phyloP scores from a whole-genome alignment of 1,139 yeast species.

The Candida sanyaensis region DNA sequence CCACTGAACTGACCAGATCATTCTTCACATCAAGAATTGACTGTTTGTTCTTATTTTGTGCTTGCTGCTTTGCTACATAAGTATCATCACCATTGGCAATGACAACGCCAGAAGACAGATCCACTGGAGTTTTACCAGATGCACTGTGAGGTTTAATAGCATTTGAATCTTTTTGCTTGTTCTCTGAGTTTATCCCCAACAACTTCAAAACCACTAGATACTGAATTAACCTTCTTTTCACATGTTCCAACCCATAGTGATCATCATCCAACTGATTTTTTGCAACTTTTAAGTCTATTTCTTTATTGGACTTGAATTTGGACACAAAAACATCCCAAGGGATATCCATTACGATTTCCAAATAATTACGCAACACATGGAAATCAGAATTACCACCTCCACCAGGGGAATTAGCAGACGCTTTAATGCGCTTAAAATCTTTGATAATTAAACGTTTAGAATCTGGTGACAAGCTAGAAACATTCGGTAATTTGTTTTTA shows the following conservation, averaged over 20 bases:
- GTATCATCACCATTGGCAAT: slow-evolving; percentile 43
- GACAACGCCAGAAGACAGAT: slow-evolving; percentile 23
- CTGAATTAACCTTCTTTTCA: slow-evolving; percentile 79
- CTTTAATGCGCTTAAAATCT: slow-evolving; percentile 62
- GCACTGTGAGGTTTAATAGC: neutral
- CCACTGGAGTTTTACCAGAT: neutral
- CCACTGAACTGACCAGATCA: slow-evolving; percentile 1
- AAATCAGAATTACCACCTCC: slow-evolving; percentile 68
- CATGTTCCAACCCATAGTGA: slow-evolving; percentile 82
- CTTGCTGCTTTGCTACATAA: slow-evolving; percentile 26
- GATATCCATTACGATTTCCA: slow-evolving; percentile 68
- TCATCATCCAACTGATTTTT: slow-evolving; percentile 67
- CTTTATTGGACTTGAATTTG: slow-evolving; percentile 39
- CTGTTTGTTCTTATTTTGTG: slow-evolving; percentile 26
- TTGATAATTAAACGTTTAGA: slow-evolving; percentile 61
- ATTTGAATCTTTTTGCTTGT: slow-evolving; percentile 15
- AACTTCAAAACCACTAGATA: slow-evolving; percentile 78
- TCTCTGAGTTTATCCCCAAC: slow-evolving; percentile 46
- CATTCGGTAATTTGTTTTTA: slow-evolving; percentile 46
- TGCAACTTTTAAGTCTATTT: slow-evolving; percentile 58
- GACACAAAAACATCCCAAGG: slow-evolving; percentile 58
- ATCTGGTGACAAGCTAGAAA: slow-evolving; percentile 43
- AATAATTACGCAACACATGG: slow-evolving; percentile 69
- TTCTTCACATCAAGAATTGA: slow-evolving; percentile 17
- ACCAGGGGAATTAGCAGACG: slow-evolving; percentile 42